Evolutionary conservation across 1,284 basidiomycete genomes (phyloP).

Genomic region (Pseudozyma pruni): DNA sequence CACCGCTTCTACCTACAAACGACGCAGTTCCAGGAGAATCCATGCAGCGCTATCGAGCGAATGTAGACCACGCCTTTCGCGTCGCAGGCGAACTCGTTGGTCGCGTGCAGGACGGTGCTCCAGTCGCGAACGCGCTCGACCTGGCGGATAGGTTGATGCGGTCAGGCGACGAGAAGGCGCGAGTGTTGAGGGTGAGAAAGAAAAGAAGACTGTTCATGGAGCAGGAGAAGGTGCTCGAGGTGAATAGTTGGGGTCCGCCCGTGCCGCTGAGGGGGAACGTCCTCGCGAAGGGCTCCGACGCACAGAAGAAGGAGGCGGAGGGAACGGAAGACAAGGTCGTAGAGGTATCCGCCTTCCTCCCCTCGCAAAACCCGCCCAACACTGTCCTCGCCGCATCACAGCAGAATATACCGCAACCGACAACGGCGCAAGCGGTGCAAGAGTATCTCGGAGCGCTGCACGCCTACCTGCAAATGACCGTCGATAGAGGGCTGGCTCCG

Average conservation of each 20-base stretch:
- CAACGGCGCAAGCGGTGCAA: slow-evolving; percentile 10
- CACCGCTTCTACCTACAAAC: slow-evolving; percentile 15
- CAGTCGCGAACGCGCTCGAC: slow-evolving; percentile 22
- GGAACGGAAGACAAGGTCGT: background rate
- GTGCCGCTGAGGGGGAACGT: slow-evolving; percentile 6
- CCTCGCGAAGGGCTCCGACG: background rate
- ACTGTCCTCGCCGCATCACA: background rate
- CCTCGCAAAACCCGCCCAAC: slow-evolving; percentile 20
- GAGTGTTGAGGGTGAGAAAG: slow-evolving; percentile 34
- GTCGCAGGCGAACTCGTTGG: slow-evolving; percentile 21
- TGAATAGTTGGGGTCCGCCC: slow-evolving; percentile 20
- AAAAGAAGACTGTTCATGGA: slow-evolving; percentile 33
- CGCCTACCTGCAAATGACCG: slow-evolving; percentile 20
- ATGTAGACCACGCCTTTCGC: slow-evolving; percentile 45
- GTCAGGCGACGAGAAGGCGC: slow-evolving; percentile 4
- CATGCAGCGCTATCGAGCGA: slow-evolving; percentile 34
- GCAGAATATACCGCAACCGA: slow-evolving; percentile 9
- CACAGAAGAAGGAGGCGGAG: background rate
- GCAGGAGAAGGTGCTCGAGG: slow-evolving; percentile 35
- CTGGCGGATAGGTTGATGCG: slow-evolving; percentile 32
- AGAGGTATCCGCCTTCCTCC: slow-evolving; percentile 15
- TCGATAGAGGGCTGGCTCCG: slow-evolving; percentile 12
- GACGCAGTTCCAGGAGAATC: slow-evolving; percentile 8
- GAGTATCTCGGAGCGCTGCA: slow-evolving; percentile 18
- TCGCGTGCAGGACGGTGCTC: slow-evolving; percentile 12